These are phyloP conservation scores for Penicillium mononematosum DNA, from an alignment of 495 filamentous ascomycete genomes.

Conservation along the genomic window DNA sequence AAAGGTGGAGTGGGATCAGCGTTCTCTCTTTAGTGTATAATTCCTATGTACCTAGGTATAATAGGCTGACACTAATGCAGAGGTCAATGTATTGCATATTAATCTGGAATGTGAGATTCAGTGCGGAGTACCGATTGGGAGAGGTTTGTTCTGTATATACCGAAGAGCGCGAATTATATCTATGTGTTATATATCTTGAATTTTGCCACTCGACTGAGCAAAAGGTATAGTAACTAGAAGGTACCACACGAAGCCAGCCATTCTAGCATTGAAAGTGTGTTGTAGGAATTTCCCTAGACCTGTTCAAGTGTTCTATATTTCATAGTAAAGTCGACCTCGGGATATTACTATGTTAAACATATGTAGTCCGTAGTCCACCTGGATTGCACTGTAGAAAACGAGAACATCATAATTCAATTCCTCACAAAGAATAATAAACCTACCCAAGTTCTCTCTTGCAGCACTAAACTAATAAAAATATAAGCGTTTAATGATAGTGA, in stretches of 20 bases:
- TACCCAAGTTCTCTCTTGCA: conserved; percentile 2
- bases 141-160: not conserved
- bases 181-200: too few relatives aligned
- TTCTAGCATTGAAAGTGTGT: too few relatives aligned
- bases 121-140: too few relatives aligned
- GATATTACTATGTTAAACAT: too few relatives aligned
- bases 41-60: not conserved
- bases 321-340: not conserved
- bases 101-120: too few relatives aligned
- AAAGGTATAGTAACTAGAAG: not conserved
- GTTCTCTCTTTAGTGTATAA: not conserved
- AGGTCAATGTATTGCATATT: not conserved
- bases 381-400: not conserved
- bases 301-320: not conserved
- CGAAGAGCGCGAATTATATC: not conserved
- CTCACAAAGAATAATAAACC: conserved; percentile 4
- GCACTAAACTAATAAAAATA: conserved; percentile 5
- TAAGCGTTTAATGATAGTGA: conserved; percentile 6
- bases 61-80: not conserved
- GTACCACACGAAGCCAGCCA: too few relatives aligned
- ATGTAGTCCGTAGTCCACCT: not conserved
- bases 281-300: too few relatives aligned
- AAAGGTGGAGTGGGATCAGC: not conserved
- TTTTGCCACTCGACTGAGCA: too few relatives aligned
- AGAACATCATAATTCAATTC: not conserved